A percentile compares a stretch with the other conserved stretches of the same genome.
Conservation (phyloP, 768 basidiomycete species). For the Clitopilus passeckerianus region DNA sequence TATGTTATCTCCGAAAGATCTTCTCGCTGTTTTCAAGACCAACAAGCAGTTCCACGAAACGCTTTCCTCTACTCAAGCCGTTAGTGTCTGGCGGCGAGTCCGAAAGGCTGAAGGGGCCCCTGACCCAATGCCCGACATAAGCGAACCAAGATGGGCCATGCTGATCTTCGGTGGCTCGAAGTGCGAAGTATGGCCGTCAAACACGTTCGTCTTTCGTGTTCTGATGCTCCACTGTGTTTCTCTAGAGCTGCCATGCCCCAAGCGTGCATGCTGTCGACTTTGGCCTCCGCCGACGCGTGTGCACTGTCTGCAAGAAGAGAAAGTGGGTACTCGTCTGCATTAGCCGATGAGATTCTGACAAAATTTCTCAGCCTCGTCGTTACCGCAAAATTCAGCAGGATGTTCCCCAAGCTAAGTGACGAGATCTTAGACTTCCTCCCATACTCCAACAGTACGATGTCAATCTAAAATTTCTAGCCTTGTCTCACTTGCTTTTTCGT, state of each 20-base stretch:
- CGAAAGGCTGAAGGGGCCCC: constrained; percentile 12
- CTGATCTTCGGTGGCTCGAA: constrained; percentile 17
- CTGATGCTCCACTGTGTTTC: neutral
- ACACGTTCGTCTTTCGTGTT: neutral
- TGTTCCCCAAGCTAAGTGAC: constrained; percentile 20
- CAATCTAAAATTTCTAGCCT: neutral
- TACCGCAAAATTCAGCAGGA: constrained; percentile 11
- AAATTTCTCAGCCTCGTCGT: constrained; percentile 18
- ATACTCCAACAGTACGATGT: constrained; percentile 22
- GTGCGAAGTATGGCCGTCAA: constrained; percentile 16
- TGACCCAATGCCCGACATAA: constrained; percentile 15
- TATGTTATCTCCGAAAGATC: neutral
- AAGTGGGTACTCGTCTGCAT: constrained; percentile 13
- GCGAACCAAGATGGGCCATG: constrained; percentile 20
- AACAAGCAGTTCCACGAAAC: constrained; percentile 12
- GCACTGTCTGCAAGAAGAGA: constrained; percentile 19
- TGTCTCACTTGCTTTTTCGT: neutral
- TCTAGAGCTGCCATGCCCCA: constrained; percentile 13
- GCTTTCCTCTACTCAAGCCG: constrained; percentile 11
- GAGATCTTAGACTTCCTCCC: constrained; percentile 22
- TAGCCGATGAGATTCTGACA: neutral
- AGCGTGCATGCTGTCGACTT: constrained; percentile 19
- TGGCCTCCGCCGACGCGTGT: constrained; percentile 18
- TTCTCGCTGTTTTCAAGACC: neutral
- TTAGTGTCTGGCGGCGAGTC: constrained; percentile 18